These are phyloP conservation scores for Exserohilum rostratum DNA, from an alignment of 2,329 filamentous ascomycete genomes.

Conservation along the genomic window DNA sequence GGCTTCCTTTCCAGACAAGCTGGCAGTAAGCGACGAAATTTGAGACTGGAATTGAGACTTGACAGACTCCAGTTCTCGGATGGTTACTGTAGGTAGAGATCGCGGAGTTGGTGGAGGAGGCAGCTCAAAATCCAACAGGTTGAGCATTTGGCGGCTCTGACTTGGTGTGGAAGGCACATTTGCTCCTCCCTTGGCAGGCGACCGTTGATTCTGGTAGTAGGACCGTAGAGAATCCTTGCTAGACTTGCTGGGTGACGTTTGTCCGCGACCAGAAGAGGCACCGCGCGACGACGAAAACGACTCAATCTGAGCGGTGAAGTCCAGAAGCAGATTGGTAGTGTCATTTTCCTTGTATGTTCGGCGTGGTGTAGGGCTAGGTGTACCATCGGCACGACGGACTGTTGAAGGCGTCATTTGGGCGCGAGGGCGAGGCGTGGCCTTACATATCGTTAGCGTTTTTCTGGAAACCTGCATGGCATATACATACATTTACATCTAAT, in stretches of 20 bases:
- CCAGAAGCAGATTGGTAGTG: constrained; percentile 79
- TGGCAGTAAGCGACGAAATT: constrained; percentile 92
- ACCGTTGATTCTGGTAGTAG: constrained; percentile 43
- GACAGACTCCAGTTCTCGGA: constrained; percentile 87
- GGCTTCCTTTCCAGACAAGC: constrained; percentile 88
- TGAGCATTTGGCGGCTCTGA: constrained; percentile 41
- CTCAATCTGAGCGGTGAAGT: constrained; percentile 83
- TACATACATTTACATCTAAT: constrained; percentile 29
- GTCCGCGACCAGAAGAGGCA: constrained; percentile 46
- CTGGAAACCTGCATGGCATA: neutral
- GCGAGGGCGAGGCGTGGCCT: constrained; percentile 45
- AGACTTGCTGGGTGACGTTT: constrained; percentile 59
- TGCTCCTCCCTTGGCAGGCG: constrained; percentile 37
- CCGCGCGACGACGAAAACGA: constrained; percentile 54
- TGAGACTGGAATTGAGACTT: constrained; percentile 91
- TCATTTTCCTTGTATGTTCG: constrained; percentile 58
- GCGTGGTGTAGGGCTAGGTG: constrained; percentile 61
- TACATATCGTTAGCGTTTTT: constrained; percentile 8
- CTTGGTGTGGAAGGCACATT: constrained; percentile 39
- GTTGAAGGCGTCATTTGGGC: constrained; percentile 58
- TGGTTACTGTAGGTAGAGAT: constrained; percentile 87
- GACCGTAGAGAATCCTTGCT: constrained; percentile 57
- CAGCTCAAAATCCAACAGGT: constrained; percentile 81
- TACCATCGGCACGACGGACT: constrained; percentile 51
- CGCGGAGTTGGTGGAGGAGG: constrained; percentile 92